phyloP scores from a whole-genome alignment of 208 protist genomes.

The Entamoeba moshkovskii region DNA sequence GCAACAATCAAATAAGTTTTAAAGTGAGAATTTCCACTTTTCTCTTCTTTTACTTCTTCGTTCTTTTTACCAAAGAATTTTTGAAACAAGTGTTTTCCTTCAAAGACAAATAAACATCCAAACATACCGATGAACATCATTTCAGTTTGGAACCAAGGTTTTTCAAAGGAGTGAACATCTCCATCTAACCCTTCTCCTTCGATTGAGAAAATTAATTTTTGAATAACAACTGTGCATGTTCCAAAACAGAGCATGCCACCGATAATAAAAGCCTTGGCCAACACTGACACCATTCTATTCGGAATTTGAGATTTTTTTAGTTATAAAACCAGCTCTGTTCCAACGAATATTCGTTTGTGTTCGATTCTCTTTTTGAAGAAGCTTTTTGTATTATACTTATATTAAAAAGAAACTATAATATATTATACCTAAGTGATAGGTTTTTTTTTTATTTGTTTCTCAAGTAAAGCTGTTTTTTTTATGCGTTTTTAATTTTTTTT shows the following conservation, averaged over 20 bases:
- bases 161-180: constrained; percentile 2
- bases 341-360: no score
- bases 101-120: constrained; percentile 22
- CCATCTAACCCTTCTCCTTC: background rate
- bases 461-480: no score
- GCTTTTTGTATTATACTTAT: no score
- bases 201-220: constrained; percentile 25
- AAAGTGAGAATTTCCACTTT: background rate
- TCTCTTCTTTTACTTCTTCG: background rate
- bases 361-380: no score
- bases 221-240: constrained; percentile 21
- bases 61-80: background rate
- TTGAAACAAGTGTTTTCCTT: background rate
- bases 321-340: no score
- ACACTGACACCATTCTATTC: background rate
- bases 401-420: no score
- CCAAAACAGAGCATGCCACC: constrained; percentile 21
- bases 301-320: no score
- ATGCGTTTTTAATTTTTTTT: no score
- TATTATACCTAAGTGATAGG: no score
- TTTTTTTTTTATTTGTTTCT: no score
- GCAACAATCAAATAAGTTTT: background rate
- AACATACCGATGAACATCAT: constrained; percentile 28
- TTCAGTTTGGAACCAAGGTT: constrained; percentile 25
- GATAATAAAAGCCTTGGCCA: background rate